Evolutionary conservation across 176 grass and related monocot species (phyloP), one percentile per base, ranked within the genome.

Genomic region (Juncus inflexus): DNA sequence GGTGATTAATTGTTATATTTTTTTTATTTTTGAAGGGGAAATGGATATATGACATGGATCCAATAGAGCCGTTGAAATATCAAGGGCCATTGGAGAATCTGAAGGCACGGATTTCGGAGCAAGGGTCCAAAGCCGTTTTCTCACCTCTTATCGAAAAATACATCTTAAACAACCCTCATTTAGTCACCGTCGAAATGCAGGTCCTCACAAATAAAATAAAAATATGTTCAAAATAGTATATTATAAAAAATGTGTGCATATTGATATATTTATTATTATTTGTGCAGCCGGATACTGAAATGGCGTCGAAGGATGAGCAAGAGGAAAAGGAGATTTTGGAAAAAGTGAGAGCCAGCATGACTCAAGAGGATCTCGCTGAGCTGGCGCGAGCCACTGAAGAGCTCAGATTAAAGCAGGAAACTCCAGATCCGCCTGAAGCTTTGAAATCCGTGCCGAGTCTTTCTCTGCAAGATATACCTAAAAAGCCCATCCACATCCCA

Each of bases 11-110:
- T 28, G 19, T 28, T 28, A 28, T 28, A 28, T 28, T 28, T 28
- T 28, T 28, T 28, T 28, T 28, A 28, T 52, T 84, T 15, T 60
- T 86, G 52, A 76, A 92, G 89, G 94, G 83, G 15, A 99, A 92
- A 74, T 92, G 94, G 94, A 99, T 99, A 67, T 99, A 99, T 64
- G 94, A 92, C 67, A 81, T 90, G 94, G 89, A 99, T 72, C 94
- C 89, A 43, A 92, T 99, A 58, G 94, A 99, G 68, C 94, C 94
- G 83, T 76, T 99, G 67, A 99, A 87, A 84, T 99, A 90, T 90
- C 88, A 99, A 67, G 51, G 58, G 50, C 85, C 89, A 3, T 76
- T 99, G 80, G 85, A 99, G 72, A 71, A 83, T 43, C 53, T 99
- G 73, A 99, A 99, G 89, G 83, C 88, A 76, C 78, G 80, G 39